Evolutionary conservation across 2,329 filamentous ascomycete species (phyloP), one percentile per base, ranked within the genome.

Genomic region (Ophiostoma sp.): DNA sequence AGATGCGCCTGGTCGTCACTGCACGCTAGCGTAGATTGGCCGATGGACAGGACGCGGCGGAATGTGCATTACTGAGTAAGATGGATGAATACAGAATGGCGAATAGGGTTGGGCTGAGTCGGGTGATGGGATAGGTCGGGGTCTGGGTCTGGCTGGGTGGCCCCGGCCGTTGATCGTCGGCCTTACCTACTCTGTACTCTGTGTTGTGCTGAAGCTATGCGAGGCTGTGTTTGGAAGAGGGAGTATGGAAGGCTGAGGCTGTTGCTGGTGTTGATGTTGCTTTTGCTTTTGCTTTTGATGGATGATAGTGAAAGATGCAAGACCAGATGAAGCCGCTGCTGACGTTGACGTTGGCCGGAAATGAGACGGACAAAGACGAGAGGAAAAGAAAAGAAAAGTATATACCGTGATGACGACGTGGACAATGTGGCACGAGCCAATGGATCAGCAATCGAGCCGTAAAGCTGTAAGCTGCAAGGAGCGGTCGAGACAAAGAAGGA

Each of bases 1-100:
- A 62, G 57, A 33, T 62, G 57, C 57, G 13, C 35, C 57, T 62
- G 57, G 57, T 57, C 52, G 52, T 57, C n/a, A 27, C 57, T 13
- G 27, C 57, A 33, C 54, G 54, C 57, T 62, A 62, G 15, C 3
- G 23, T 20, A 33, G 57, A 62, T 62, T 17, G 27, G 54, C 27
- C 54, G 57, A 33, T 62, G 57, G 57, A 62, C 2, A 13, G 39
- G 39, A 15, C 39, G 39, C 10, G 39, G 57, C 57, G 57, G 57
- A n/a, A 27, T 33, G 57, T 62, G 57, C 52, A 57, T 31, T 31
- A 31, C 27, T 31, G 27, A 31, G 52, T 27, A 23, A 23, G 52
- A n/a, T 52, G 10, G 39, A 41, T 23, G 10, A 13, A 41, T 41
- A 41, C 39, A 41, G 39, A 41, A 13, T 41, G 17, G 44, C 10